Evolutionary conservation across 345 rosid genomes (phyloP), one percentile per base, ranked within the genome.

Genomic region (Sisymbrium altissimum): DNA sequence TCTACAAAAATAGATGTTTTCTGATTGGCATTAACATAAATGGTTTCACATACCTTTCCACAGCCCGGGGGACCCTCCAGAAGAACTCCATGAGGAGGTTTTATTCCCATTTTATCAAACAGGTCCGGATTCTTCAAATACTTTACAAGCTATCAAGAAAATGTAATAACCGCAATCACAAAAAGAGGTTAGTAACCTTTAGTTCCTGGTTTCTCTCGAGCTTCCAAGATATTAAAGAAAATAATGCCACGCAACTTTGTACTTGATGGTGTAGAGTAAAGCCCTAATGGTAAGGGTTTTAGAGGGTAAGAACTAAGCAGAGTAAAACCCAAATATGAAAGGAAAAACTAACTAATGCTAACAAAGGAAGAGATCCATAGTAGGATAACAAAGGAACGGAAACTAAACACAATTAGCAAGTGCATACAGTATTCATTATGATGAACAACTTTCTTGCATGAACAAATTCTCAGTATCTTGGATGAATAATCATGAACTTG

Each of bases 31-130:
- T 23, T 12, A 72, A 21, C 10, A 73, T 54, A 69, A 68, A 68
- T 13, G 38, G 30, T 58, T 36, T 33, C 73, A 77, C 80, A 54
- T 76, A 90, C 98, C 98, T 93, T 93, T 76, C 98, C 98, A 78
- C 97, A 93, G 63, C 98, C 97, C 23, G 98, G 97, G 67, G 96
- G 96, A 17, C 97, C 98, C 80, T 93, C 98, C 68, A 93, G 71
- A 82, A 90, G 98, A 74, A 93, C 98, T 13, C 97, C 98, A 81
- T 93, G 98, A 7, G 98, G 98, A 82, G 98, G 93, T 83, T 93
- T 93, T 72, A 93, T 89, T 23, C 88, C 92, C 89, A 90, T 90
- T 82, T 93, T 87, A 75, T 90, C 98, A 85, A 93, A 93, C 46
- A 90, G 84, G 76, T 90, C 96, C 3, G 97, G 97, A 77, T 93